A percentile compares a stretch with the other conserved stretches of the same genome.
Conservation (phyloP, 352 stramenopile species). For the Peronospora farinosa region DNA sequence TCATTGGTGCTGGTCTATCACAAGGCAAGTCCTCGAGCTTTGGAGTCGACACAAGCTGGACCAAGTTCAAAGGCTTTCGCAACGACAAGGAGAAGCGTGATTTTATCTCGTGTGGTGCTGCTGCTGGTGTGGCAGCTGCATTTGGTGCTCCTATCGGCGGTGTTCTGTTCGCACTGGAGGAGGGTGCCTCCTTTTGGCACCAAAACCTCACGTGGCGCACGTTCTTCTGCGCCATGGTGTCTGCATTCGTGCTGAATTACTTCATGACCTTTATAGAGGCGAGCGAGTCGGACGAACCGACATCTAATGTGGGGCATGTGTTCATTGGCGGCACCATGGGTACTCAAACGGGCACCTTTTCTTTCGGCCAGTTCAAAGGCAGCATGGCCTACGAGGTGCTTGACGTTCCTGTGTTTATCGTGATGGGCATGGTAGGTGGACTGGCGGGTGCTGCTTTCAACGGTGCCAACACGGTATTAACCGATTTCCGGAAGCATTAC, state of each 20-base stretch:
- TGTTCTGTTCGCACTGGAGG: slow-evolving; percentile 96
- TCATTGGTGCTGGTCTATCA: slow-evolving; percentile 94
- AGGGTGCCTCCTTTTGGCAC: slow-evolving; percentile 97
- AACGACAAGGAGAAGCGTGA: slow-evolving; percentile 95
- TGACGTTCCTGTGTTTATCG: slow-evolving; percentile 94
- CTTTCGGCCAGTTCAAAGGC: slow-evolving; percentile 83
- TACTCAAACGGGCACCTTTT: slow-evolving; percentile 79
- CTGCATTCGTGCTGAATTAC: slow-evolving; percentile 80
- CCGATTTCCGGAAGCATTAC: slow-evolving; percentile 60
- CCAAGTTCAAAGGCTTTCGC: slow-evolving; percentile 88
- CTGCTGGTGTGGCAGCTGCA: slow-evolving; percentile 94
- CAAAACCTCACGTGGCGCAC: slow-evolving; percentile 96
- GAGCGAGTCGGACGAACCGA: slow-evolving; percentile 27
- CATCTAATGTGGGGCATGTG: slow-evolving; percentile 35
- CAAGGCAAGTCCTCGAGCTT: slow-evolving; percentile 89
- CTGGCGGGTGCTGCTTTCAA: slow-evolving; percentile 97
- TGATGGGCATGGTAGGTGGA: slow-evolving; percentile 95
- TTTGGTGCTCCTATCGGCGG: slow-evolving; percentile 97
- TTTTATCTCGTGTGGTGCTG: slow-evolving; percentile 96
- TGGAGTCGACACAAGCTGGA: slow-evolving; percentile 84
- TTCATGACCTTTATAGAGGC: slow-evolving; percentile 78
- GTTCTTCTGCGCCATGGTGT: slow-evolving; percentile 96
- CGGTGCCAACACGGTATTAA: slow-evolving; percentile 90
- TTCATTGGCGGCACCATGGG: slow-evolving; percentile 63
- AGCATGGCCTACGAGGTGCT: slow-evolving; percentile 91